Base-by-base conservation (phyloP, 1,284 basidiomycete species). In the Inonotus hispidus region DNA sequence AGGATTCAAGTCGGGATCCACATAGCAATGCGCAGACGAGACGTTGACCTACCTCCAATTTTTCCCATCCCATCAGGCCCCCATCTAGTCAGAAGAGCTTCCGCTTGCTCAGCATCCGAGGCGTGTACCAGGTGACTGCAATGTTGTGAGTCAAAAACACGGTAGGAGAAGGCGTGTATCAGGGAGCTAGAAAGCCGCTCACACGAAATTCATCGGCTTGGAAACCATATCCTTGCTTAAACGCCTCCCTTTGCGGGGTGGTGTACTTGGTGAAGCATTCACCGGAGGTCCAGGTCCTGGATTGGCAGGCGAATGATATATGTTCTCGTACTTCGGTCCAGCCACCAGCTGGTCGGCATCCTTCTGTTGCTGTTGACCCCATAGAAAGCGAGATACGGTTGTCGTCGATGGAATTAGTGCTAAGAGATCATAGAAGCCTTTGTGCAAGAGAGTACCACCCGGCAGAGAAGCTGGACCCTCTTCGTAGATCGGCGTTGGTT, bases 61-160 rank as follows among this genome's bases (percentile, higher is more conserved):
- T 97, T 98, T 64, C 93, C 93, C 69, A 95, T 76, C 38, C 93
- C 90, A 73, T 98, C 94, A 52, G 90, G 87, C 38, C 91, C 88
- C 95, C 95, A 97, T 64, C 93, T 81, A 66, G 84, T 87, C 58
- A 98, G 83, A 61, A 98, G 82, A 35, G 90, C 93, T 71, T 93
- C 91, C 32, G 93, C 87, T 72, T 98, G 93, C 74, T 94, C 92
- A 23, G 87, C 92, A 73, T 96, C 92, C 61, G 92, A 95, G 19
- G 95, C 93, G 75, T 98, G 95, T 23, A 95, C 88, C 63, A 96
- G 82, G 74, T 98, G 95, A 56, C 93, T 95, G 68, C 58, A 47
- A 66, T 49, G 27, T 59, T 6, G 35, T 23, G 16, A 63, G 32
- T 55, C 60, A 53, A 46, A 60, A 61, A 32, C 41, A 39, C 23